phyloP scores from a whole-genome alignment of 257 asterid species.

The Haberlea rhodopensis region DNA sequence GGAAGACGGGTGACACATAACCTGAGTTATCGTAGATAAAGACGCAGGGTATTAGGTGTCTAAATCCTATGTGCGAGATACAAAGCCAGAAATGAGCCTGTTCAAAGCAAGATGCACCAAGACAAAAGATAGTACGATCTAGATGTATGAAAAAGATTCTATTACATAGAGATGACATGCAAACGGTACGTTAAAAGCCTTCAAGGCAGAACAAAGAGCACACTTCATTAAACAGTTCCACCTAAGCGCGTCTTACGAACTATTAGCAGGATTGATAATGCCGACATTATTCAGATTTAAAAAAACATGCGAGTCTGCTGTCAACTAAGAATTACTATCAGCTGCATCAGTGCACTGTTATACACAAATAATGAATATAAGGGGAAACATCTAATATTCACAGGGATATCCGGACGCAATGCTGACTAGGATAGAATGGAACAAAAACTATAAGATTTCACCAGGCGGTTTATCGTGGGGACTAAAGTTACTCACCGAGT shows the following conservation, averaged over 20 bases:
- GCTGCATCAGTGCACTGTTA: background rate
- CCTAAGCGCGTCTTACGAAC: background rate
- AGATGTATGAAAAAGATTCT: background rate
- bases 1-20: background rate
- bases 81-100: background rate
- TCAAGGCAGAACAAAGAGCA: background rate
- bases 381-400: background rate
- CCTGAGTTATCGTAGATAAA: background rate
- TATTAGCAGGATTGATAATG: too few species aligned
- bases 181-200: background rate
- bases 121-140: background rate
- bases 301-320: background rate
- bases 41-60: background rate
- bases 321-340: background rate
- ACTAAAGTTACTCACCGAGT: slow-evolving; percentile 55
- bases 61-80: background rate
- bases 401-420: background rate
- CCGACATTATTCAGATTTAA: background rate
- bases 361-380: background rate
- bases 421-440: background rate
- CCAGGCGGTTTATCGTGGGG: background rate
- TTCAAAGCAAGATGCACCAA: background rate
- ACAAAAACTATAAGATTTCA: background rate
- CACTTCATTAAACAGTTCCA: background rate
- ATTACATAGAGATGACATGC: background rate